Evolutionary conservation across 2,329 filamentous ascomycete genomes (phyloP), one percentile per base, ranked within the genome.

Genomic region (Colletotrichum sp.): DNA sequence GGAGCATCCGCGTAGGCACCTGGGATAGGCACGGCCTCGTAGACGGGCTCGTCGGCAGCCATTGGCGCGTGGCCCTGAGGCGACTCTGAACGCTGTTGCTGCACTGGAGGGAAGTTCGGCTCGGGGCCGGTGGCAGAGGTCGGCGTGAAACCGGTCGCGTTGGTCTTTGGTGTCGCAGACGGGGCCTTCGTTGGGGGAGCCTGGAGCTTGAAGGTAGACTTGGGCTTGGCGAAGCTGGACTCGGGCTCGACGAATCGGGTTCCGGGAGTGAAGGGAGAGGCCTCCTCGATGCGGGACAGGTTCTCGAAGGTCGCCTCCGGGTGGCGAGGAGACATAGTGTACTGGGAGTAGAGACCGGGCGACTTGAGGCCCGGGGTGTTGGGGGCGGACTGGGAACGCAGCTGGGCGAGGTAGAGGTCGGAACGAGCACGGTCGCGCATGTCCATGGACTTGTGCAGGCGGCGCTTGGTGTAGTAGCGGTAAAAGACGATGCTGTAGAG

Each of bases 401-500:
- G 92, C 84, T 95, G 94, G 71, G 94, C 96, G 78, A 99, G 95
- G 89, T 99, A 99, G 78, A 99, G 92, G 84, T 99, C 96, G 77
- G 95, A 96, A 78, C 97, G 95, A 79, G 97, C 97, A 83, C 95
- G 94, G 89, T 99, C 97, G 81, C 97, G 95, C 83, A 95, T 89
- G 84, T 98, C 95, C 97, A 99, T 99, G 78, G 96, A 96, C 90
- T 98, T 99, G 86, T 94, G 93, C 78, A 99, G 95, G 84, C 95
- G 94, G 84, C 95, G 94, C 91, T 99, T 99, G 79, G 95, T 96
- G 92, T 96, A 98, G 90, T 98, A 98, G 81, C 97, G 95, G 90
- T 98, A 99, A 89, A 99, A 98, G 84, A 98, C 93, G 83, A 98
- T 91, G 82, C 92, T 95, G 90, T 99, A 99, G 82, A 99, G 95